Percentiles rank a stretch among this genome's conserved stretches.
phyloP scores from a whole-genome alignment of 2,329 filamentous ascomycete species.

The Cryphonectria naterciae region DNA sequence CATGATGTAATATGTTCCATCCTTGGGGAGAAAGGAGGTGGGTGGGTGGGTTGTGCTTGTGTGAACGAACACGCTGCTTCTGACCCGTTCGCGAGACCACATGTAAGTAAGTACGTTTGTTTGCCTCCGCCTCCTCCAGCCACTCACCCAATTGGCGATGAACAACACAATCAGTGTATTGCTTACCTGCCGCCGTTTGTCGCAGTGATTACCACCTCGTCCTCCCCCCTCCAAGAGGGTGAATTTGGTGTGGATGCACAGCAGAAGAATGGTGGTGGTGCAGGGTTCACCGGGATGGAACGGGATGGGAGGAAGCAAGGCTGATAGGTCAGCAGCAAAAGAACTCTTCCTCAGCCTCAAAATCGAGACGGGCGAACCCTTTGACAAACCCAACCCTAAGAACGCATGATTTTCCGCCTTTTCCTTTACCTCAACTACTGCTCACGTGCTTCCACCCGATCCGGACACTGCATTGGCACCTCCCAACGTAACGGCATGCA shows the following conservation, averaged over 20 bases:
- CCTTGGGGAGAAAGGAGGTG: too few relatives aligned
- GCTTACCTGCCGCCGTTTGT: neutral
- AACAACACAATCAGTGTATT: neutral
- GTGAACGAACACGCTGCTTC: neutral
- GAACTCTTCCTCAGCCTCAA: neutral
- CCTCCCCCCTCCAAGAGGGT: too few relatives aligned
- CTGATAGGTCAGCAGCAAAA: neutral
- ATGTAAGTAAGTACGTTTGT: neutral
- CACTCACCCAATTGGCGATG: neutral
- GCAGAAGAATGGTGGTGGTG: neutral
- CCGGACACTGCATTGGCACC: neutral
- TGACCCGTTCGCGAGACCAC: neutral
- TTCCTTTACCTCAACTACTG: neutral
- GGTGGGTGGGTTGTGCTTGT: neutral
- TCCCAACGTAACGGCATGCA: neutral
- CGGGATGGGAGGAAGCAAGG: neutral
- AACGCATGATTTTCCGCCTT: neutral
- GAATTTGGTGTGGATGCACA: neutral
- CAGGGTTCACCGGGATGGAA: neutral
- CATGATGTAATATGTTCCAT: neutral
- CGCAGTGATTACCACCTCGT: neutral
- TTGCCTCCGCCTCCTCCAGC: neutral
- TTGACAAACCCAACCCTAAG: neutral
- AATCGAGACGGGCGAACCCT: neutral
- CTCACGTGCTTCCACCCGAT: neutral